Evolutionary conservation across 2,329 filamentous ascomycete species (phyloP).

Genomic region (Cladosporium phlei): DNA sequence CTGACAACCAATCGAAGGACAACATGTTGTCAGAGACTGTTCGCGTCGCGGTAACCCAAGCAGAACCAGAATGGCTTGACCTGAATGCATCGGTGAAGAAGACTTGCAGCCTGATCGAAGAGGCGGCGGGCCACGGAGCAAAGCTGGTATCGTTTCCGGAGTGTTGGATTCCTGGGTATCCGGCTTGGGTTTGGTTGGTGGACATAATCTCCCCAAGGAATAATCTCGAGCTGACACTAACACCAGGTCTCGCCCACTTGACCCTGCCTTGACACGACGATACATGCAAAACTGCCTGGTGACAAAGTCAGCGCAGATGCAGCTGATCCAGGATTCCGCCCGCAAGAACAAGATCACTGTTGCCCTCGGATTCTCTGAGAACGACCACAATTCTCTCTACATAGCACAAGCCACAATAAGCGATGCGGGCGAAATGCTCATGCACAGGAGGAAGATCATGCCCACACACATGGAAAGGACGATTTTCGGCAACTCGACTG

Average conservation of each 20-base stretch:
- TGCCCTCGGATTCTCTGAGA: constrained; percentile 38
- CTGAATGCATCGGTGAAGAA: constrained; percentile 52
- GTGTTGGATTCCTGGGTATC: constrained; percentile 41
- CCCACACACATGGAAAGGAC: constrained; percentile 40
- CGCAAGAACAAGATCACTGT: constrained; percentile 33
- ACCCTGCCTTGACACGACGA: constrained; percentile 35
- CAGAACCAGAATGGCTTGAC: constrained; percentile 59
- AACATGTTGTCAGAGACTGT: constrained; percentile 2
- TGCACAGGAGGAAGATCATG: constrained; percentile 39
- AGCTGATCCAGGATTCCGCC: constrained; percentile 36
- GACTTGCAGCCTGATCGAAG: constrained; percentile 52
- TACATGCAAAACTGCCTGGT: constrained; percentile 45
- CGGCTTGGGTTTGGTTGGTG: constrained; percentile 43
- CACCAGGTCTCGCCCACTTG: constrained; percentile 34
- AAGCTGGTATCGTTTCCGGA: constrained; percentile 50
- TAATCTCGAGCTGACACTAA: constrained; percentile 13
- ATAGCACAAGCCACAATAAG: constrained; percentile 37
- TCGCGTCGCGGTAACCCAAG: constrained; percentile 48
- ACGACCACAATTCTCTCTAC: constrained; percentile 36
- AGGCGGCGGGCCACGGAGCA: constrained; percentile 51
- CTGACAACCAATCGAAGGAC: neutral
- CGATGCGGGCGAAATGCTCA: constrained; percentile 31
- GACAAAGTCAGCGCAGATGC: constrained; percentile 41
- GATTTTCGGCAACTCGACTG: constrained; percentile 25
- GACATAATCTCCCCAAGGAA: constrained; percentile 2